Conservation (phyloP, 352 stramenopile species). For the Pythium periplocum region DNA sequence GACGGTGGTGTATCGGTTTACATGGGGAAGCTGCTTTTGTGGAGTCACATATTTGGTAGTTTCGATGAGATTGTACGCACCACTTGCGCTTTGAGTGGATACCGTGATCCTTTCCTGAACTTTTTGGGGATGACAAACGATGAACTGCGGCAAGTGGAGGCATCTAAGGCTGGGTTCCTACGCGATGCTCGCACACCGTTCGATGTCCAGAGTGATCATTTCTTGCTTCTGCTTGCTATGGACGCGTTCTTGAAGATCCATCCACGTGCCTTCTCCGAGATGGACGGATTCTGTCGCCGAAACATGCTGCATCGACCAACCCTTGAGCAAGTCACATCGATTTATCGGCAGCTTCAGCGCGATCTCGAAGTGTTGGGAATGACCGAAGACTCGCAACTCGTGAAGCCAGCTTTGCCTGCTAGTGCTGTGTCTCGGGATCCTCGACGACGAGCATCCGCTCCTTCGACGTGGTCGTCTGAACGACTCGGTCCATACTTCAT, state of each 20-base stretch:
- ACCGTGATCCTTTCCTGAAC: conserved; percentile 72
- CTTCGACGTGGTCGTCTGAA: conserved; percentile 12
- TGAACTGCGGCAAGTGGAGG: conserved; percentile 49
- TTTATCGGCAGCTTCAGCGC: conserved; percentile 59
- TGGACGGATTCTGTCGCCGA: conserved; percentile 47
- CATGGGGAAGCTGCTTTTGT: conserved; percentile 69
- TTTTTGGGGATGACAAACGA: conserved; percentile 62
- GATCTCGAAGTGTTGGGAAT: conserved; percentile 57
- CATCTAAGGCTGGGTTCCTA: conserved; percentile 48
- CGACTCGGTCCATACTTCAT: conserved; percentile 55
- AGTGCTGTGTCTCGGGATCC: too few relatives aligned
- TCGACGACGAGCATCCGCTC: not conserved
- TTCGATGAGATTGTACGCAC: conserved; percentile 59
- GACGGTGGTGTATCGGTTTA: conserved; percentile 56
- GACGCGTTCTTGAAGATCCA: conserved; percentile 46
- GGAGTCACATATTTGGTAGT: conserved; percentile 61
- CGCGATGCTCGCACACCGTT: conserved; percentile 31
- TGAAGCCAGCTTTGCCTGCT: not conserved
- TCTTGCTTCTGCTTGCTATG: conserved; percentile 60
- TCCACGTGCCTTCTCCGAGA: conserved; percentile 27
- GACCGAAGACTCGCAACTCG: conserved; percentile 38
- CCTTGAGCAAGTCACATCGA: conserved; percentile 59
- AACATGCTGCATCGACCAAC: conserved; percentile 63
- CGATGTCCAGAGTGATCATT: conserved; percentile 62
- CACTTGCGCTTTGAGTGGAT: conserved; percentile 63